These are phyloP conservation scores for Kalaharituber pfeilii DNA, from an alignment of 2,329 filamentous ascomycete species.

Conservation along the genomic window DNA sequence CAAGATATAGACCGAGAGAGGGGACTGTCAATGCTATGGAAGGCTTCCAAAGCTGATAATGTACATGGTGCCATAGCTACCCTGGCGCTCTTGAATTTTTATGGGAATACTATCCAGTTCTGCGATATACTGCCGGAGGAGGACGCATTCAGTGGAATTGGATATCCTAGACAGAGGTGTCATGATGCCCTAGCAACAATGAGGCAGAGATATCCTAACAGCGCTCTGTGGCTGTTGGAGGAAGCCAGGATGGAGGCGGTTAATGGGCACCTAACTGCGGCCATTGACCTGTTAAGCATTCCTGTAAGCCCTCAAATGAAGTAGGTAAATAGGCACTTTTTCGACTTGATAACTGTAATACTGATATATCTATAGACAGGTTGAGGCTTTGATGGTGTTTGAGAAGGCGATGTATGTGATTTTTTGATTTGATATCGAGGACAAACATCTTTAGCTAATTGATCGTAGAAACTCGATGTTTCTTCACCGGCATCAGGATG, in stretches of 20 bases:
- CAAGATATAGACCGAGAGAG: conserved; percentile 48
- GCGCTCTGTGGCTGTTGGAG: conserved; percentile 72
- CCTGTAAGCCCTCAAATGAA: conserved; percentile 56
- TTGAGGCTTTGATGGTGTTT: conserved; percentile 69
- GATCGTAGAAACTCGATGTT: conserved; percentile 46
- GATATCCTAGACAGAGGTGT: conserved; percentile 55
- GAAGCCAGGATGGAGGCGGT: conserved; percentile 61
- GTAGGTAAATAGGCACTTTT: conserved; percentile 9
- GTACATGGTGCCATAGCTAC: conserved; percentile 84
- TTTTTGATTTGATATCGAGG: not conserved
- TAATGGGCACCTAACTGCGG: conserved; percentile 46
- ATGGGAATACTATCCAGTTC: conserved; percentile 70
- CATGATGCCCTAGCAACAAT: conserved; percentile 51
- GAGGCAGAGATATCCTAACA: conserved; percentile 61
- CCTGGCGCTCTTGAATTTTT: conserved; percentile 64
- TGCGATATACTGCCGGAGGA: conserved; percentile 66
- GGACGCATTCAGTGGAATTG: conserved; percentile 44
- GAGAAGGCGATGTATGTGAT: conserved; percentile 47
- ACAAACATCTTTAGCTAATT: not conserved
- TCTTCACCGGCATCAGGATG: conserved; percentile 55
- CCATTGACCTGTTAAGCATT: conserved; percentile 46
- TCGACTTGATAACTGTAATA: not conserved
- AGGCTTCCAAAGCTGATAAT: conserved; percentile 67
- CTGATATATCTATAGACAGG: conserved; percentile 36
- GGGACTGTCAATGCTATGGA: conserved; percentile 77